A percentile compares a stretch with the other conserved stretches of the same genome.
Conservation (phyloP, 2,329 filamentous ascomycete genomes). For the Pseudocercospora cruenta region DNA sequence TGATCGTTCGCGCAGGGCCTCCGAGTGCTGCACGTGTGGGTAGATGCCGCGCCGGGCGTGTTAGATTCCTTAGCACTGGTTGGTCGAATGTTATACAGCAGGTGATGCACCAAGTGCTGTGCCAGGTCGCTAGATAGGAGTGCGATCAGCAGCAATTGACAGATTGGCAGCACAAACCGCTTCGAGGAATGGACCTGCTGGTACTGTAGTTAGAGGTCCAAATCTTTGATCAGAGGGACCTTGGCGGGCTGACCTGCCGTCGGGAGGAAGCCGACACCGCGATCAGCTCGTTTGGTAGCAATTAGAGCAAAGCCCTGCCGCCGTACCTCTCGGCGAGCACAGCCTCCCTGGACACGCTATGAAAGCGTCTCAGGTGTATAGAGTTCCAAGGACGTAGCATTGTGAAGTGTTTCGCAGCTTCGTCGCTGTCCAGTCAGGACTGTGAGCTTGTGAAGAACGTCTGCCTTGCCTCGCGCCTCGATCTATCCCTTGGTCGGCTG, state of each 20-base stretch:
- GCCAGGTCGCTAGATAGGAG: constrained; percentile 6
- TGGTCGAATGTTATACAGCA: constrained; percentile 9
- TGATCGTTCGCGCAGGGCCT: constrained; percentile 13
- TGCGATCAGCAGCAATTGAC: constrained; percentile 16
- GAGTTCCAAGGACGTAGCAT: not conserved
- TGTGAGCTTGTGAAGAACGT: not conserved
- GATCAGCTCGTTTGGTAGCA: not conserved
- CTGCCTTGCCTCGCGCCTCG: not conserved
- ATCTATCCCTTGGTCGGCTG: not conserved
- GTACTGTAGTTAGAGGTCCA: not conserved
- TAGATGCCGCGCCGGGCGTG: constrained; percentile 12
- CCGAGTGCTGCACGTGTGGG: constrained; percentile 15
- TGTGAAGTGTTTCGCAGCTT: not conserved
- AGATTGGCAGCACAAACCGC: constrained; percentile 6
- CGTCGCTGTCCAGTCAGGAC: not conserved
- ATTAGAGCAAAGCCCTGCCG: not conserved
- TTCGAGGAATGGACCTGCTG: not conserved
- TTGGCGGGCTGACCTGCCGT: not conserved
- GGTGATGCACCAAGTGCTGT: constrained; percentile 10
- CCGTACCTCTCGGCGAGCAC: not conserved
- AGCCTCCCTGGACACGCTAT: not conserved
- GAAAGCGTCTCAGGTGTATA: not conserved
- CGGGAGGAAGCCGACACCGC: not conserved
- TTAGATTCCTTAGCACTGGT: constrained; percentile 9
- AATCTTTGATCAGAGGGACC: not conserved